These are phyloP conservation scores for Ganoderma leucocontextum DNA, from an alignment of 1,284 basidiomycete genomes.

Conservation along the genomic window DNA sequence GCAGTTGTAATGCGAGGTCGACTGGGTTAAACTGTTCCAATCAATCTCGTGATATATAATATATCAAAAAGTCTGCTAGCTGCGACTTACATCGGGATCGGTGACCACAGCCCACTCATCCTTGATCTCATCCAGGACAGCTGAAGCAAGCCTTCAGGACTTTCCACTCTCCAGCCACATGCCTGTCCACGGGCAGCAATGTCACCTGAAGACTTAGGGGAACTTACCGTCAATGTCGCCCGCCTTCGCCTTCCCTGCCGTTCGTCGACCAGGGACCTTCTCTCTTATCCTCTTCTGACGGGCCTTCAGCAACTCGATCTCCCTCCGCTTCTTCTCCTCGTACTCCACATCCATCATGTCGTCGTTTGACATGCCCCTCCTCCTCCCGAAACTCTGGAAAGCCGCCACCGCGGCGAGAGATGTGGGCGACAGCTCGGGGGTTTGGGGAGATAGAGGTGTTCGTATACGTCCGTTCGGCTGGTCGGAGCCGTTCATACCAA, in stretches of 20 bases:
- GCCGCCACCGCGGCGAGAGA: constrained; percentile 70
- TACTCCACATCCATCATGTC: constrained; percentile 47
- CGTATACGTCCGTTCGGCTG: constrained; percentile 27
- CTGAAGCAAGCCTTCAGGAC: constrained; percentile 49
- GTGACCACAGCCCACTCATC: constrained; percentile 92
- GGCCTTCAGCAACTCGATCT: constrained; percentile 64
- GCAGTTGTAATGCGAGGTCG: constrained; percentile 86
- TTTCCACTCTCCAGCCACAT: background rate
- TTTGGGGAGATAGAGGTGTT: constrained; percentile 30
- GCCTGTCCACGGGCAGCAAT: background rate
- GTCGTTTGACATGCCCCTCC: constrained; percentile 63
- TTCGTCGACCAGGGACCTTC: constrained; percentile 64
- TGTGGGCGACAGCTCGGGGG: constrained; percentile 44
- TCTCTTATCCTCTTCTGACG: constrained; percentile 73
- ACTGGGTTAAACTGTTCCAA: constrained; percentile 85
- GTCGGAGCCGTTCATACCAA: constrained; percentile 29
- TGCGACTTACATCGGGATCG: constrained; percentile 75
- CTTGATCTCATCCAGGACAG: constrained; percentile 84
- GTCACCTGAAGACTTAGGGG: background rate
- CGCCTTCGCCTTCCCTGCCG: constrained; percentile 60
- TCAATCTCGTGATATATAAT: constrained; percentile 29
- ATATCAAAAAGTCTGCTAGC: constrained; percentile 15
- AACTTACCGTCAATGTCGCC: constrained; percentile 82
- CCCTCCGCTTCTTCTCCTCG: constrained; percentile 62
- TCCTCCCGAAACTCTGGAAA: constrained; percentile 70